A percentile compares a stretch with the other conserved stretches of the same genome.
phyloP scores from a whole-genome alignment of 164 flowering plant species.

The Houttuynia cordata region DNA sequence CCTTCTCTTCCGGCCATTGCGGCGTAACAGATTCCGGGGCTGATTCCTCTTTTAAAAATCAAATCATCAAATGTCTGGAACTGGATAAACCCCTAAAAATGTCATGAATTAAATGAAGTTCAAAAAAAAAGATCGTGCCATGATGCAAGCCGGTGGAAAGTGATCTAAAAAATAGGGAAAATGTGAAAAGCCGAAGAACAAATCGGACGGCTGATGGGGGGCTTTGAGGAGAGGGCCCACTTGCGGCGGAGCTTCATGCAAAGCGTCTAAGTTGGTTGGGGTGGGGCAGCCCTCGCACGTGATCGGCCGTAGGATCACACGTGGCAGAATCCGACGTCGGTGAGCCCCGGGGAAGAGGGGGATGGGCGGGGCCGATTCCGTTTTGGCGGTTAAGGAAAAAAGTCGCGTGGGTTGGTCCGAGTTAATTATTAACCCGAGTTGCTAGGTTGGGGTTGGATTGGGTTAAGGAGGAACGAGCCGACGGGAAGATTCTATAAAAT shows the following conservation, averaged over 20 bases:
- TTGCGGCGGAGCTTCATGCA: no score
- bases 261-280: not conserved
- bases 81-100: no score
- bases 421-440: not conserved
- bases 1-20: not conserved
- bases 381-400: constrained; percentile 7
- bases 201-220: no score
- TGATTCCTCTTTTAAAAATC: no score
- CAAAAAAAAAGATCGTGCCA: not conserved
- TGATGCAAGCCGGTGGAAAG: not conserved
- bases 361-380: constrained; percentile 2
- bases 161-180: no score
- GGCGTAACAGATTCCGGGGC: not conserved
- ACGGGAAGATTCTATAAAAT: constrained; percentile 6
- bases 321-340: constrained; percentile 1
- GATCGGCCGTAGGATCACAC: constrained; percentile 4
- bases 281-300: constrained; percentile 6
- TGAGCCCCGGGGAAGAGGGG: not conserved
- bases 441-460: not conserved
- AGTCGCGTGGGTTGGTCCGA: not conserved
- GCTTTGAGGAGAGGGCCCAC: no score
- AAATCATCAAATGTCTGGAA: not conserved
- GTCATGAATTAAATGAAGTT: no score
- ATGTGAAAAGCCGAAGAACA: no score
- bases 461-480: not conserved